These are phyloP conservation scores for Schizosaccharomyces japonicus DNA, from an alignment of 805 yeast species.

Conservation along the genomic window DNA sequence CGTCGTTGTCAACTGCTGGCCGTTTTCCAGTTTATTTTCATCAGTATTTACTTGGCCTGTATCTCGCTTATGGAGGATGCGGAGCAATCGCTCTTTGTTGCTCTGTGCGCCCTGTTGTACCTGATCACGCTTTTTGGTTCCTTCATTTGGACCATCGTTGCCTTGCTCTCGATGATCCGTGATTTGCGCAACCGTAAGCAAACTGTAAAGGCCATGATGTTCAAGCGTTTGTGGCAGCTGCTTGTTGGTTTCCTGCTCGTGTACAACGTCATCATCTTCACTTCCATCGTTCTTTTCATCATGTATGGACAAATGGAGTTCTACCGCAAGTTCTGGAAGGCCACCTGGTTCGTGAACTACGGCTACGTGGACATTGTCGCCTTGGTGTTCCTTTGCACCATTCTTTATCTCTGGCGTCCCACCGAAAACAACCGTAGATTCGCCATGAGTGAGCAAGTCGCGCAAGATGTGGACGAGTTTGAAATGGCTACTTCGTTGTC, in stretches of 20 bases:
- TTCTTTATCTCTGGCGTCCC: slow-evolving; percentile 92
- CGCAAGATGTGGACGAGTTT: slow-evolving; percentile 53
- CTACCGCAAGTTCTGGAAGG: slow-evolving; percentile 35
- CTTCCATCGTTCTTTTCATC: slow-evolving; percentile 53
- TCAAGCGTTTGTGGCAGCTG: slow-evolving; percentile 42
- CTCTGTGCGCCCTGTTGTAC: slow-evolving; percentile 10
- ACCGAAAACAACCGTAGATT: slow-evolving; percentile 83
- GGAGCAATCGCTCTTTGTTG: slow-evolving; percentile 13
- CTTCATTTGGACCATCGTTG: slow-evolving; percentile 39
- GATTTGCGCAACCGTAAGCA: slow-evolving; percentile 67
- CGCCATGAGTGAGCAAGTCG: slow-evolving; percentile 75
- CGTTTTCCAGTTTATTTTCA: slow-evolving; percentile 29
- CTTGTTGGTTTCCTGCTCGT: slow-evolving; percentile 48
- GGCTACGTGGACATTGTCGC: slow-evolving; percentile 90
- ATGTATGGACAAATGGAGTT: slow-evolving; percentile 16
- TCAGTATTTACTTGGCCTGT: slow-evolving; percentile 29
- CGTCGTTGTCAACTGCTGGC: slow-evolving; percentile 40
- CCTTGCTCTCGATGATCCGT: slow-evolving; percentile 52
- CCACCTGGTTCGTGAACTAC: slow-evolving; percentile 64
- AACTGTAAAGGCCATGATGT: slow-evolving; percentile 70
- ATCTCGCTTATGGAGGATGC: slow-evolving; percentile 24
- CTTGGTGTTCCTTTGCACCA: slow-evolving; percentile 55
- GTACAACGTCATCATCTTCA: slow-evolving; percentile 40
- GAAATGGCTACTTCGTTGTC: slow-evolving; percentile 24
- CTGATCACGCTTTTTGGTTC: slow-evolving; percentile 22